phyloP scores from a whole-genome alignment of 2,329 filamentous ascomycete species.

The Graphilbum sp. region DNA sequence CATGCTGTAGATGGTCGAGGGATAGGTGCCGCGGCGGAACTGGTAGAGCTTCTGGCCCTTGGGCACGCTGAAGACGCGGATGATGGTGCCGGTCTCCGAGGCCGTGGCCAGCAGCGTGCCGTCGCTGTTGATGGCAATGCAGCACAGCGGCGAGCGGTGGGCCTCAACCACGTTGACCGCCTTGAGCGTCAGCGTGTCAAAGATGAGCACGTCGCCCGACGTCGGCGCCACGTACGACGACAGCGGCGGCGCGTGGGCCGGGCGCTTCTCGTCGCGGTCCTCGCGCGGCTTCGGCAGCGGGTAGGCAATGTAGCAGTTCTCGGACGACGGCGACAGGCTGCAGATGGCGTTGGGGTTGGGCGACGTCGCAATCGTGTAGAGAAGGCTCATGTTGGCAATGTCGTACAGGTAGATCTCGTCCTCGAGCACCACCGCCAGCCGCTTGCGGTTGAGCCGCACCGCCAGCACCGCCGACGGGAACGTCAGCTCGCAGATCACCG shows the following conservation, averaged over 20 bases:
- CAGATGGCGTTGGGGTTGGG: slow-evolving; percentile 86
- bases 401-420: slow-evolving; percentile 97
- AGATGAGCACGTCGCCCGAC: slow-evolving; percentile 82
- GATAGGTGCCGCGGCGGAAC: slow-evolving; percentile 89
- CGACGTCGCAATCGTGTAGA: slow-evolving; percentile 85
- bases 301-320: slow-evolving; percentile 91
- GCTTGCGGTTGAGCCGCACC: slow-evolving; percentile 84
- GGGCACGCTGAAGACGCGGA: slow-evolving; percentile 86
- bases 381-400: slow-evolving; percentile 93
- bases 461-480: slow-evolving; percentile 94
- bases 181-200: slow-evolving; percentile 77
- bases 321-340: slow-evolving; percentile 81
- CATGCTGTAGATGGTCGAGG: slow-evolving; percentile 95
- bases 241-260: slow-evolving; percentile 70
- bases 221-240: slow-evolving; percentile 69
- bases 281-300: slow-evolving; percentile 63
- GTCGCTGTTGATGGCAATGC: slow-evolving; percentile 80
- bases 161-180: slow-evolving; percentile 92
- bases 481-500: slow-evolving; percentile 94
- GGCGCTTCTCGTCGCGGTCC: slow-evolving; percentile 39
- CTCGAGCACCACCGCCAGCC: slow-evolving; percentile 83
- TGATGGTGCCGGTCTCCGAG: slow-evolving; percentile 94
- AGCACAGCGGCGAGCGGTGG: slow-evolving; percentile 79
- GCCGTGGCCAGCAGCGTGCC: slow-evolving; percentile 85
- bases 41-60: slow-evolving; percentile 87